Conservation (phyloP, 495 filamentous ascomycete genomes). For the Lepidopterella palustris region DNA sequence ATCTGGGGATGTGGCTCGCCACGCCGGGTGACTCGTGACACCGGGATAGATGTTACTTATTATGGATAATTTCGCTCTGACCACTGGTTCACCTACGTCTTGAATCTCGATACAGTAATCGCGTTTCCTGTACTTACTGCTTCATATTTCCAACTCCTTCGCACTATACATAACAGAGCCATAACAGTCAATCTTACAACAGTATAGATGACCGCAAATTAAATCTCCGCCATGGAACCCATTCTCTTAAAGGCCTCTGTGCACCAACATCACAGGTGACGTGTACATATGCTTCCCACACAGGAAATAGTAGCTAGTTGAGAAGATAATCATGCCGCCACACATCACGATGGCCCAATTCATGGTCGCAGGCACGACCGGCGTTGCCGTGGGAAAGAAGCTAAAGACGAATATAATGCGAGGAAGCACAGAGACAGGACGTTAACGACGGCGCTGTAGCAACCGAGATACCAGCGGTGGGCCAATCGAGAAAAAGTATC, state of each 20-base stretch:
- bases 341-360: conserved; percentile 1
- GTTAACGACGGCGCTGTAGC: conserved; percentile 45
- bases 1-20: too few relatives aligned
- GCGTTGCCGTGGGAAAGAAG: conserved; percentile 40
- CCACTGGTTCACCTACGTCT: too few relatives aligned
- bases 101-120: too few relatives aligned
- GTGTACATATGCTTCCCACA: not conserved
- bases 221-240: too few relatives aligned
- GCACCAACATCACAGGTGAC: not conserved
- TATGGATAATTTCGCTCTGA: too few relatives aligned
- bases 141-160: too few relatives aligned
- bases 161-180: too few relatives aligned
- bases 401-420: conserved; percentile 44
- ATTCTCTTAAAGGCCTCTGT: not conserved
- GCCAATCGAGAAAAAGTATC: conserved; percentile 40
- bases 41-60: too few relatives aligned
- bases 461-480: conserved; percentile 45
- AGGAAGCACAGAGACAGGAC: conserved; percentile 39
- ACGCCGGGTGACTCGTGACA: too few relatives aligned
- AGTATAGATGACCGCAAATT: too few relatives aligned
- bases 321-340: not conserved
- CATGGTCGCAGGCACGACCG: not conserved
- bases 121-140: too few relatives aligned
- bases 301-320: not conserved
- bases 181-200: too few relatives aligned